A percentile compares a stretch with the other conserved stretches of the same genome.
Evolutionary conservation across 2,329 filamentous ascomycete genomes (phyloP).

Genomic region (Trichophyton benhamiae): DNA sequence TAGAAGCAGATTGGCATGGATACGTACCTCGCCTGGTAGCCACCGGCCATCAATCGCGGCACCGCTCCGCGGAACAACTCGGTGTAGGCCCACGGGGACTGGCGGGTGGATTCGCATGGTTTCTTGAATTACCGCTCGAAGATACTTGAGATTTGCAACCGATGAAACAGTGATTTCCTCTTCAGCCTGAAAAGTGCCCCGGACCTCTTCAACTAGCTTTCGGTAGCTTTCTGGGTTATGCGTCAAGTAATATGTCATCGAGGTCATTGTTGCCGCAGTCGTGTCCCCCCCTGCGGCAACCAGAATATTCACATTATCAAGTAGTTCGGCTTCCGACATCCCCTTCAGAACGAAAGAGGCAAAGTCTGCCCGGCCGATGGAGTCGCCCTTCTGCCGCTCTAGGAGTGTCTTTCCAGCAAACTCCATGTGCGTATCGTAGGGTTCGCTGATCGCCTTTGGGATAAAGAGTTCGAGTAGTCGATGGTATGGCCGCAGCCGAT

Average conservation of each 20-base stretch:
- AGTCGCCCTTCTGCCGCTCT: background rate
- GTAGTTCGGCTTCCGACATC: no score
- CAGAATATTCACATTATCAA: no score
- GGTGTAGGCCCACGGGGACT: conserved; percentile 13
- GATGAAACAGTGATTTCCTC: background rate
- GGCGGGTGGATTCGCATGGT: conserved; percentile 17
- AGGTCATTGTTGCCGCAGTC: background rate
- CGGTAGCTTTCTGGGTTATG: background rate
- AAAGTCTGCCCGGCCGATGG: no score
- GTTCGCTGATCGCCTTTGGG: background rate
- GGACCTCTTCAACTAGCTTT: background rate
- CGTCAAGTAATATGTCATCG: background rate
- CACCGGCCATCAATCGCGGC: conserved; percentile 2
- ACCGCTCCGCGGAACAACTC: conserved; percentile 12
- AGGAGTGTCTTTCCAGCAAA: background rate
- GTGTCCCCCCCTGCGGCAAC: background rate
- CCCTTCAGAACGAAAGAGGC: no score
- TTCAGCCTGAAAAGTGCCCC: background rate
- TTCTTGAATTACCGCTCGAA: conserved; percentile 16
- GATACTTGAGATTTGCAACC: conserved; percentile 6
- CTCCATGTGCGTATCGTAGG: background rate
- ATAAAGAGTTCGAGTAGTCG: background rate
- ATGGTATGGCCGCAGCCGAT: no score
- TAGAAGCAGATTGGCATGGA: no score
- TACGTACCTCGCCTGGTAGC: background rate